These are phyloP conservation scores for Biancaea sappan DNA, from an alignment of 306 rosid genomes.

Conservation along the genomic window DNA sequence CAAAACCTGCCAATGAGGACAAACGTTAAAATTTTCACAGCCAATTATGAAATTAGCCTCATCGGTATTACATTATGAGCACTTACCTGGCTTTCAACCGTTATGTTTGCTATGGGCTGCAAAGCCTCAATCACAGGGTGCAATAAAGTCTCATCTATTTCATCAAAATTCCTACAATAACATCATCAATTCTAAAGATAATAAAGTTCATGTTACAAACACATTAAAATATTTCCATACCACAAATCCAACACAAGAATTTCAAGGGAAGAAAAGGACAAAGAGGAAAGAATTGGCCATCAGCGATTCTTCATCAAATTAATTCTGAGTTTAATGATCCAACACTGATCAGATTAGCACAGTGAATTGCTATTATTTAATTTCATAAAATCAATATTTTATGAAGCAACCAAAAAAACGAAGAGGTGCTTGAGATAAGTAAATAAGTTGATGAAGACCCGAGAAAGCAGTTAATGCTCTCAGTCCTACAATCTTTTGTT, in stretches of 20 bases:
- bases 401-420: neutral
- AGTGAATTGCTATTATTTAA: neutral
- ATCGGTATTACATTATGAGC: constrained; percentile 7
- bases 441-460: neutral
- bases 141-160: constrained; percentile 66
- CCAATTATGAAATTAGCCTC: constrained; percentile 7
- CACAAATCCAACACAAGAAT: neutral
- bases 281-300: neutral
- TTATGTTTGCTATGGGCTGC: constrained; percentile 73
- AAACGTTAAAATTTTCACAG: constrained; percentile 16
- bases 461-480: neutral
- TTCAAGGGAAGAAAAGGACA: neutral
- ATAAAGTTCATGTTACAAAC: constrained; percentile 26
- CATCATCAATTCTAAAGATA: constrained; percentile 27
- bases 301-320: neutral
- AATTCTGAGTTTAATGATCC: neutral
- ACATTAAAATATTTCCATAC: neutral
- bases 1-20: constrained; percentile 62
- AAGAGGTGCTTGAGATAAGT: neutral
- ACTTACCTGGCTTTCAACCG: constrained; percentile 88
- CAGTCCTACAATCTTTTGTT: neutral
- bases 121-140: constrained; percentile 73
- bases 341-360: neutral
- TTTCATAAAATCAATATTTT: neutral
- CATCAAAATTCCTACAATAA: constrained; percentile 70